Evolutionary conservation across 129 eudicot genomes (phyloP).

Genomic region (Sambucus nigra): DNA sequence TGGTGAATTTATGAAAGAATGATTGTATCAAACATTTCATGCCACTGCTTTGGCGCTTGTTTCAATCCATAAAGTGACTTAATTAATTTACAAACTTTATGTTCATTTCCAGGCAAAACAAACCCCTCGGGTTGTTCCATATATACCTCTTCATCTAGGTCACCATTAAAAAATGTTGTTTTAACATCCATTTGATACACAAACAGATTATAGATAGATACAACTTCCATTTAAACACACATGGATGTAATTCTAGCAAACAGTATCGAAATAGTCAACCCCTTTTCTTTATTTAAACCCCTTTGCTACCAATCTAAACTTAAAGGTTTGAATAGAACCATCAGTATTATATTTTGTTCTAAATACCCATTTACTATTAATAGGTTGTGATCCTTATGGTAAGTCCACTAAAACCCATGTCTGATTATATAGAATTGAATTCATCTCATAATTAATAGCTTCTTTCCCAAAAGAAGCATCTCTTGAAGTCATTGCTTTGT

Average conservation of each 20-base stretch:
- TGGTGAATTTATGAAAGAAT: neutral
- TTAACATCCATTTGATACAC: too few relatives aligned
- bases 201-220: too few relatives aligned
- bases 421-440: neutral
- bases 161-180: too few relatives aligned
- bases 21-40: constrained; percentile 7
- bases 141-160: too few relatives aligned
- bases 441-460: neutral
- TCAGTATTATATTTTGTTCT: neutral
- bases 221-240: neutral
- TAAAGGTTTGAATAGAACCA: neutral
- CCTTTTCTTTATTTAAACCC: neutral
- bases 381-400: neutral
- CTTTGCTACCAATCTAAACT: neutral
- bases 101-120: too few relatives aligned
- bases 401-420: neutral
- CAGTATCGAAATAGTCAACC: neutral
- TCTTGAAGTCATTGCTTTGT: neutral
- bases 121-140: too few relatives aligned
- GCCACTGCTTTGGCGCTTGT: constrained; percentile 15
- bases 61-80: constrained; percentile 11
- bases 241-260: neutral
- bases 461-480: neutral
- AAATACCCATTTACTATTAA: neutral
- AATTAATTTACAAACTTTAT: neutral